Percentiles rank a stretch among this genome's conserved stretches.
These are phyloP conservation scores for Pelagophyceae sp. DNA, from an alignment of 352 stramenopile species.

Conservation along the genomic window DNA sequence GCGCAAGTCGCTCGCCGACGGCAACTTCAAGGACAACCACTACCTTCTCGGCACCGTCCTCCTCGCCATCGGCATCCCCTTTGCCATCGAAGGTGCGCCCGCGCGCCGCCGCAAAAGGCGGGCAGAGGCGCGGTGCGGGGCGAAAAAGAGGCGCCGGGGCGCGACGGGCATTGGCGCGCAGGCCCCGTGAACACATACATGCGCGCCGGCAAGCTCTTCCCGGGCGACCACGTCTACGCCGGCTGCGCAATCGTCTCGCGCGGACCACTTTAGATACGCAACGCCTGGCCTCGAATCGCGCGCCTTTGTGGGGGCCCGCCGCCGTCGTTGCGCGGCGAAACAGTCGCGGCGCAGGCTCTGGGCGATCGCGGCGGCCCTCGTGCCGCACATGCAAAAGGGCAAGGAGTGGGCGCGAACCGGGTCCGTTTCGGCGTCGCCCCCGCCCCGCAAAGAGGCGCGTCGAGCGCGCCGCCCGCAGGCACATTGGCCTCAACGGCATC, in stretches of 20 bases:
- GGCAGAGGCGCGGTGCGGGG: conserved; percentile 15
- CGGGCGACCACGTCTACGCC: conserved; percentile 55
- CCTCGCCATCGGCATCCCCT: conserved; percentile 49
- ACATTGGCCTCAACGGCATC: conserved; percentile 54
- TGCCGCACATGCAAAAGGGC: conserved; percentile 60
- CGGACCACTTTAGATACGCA: no score
- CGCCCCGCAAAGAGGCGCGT: no score
- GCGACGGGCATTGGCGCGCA: no score
- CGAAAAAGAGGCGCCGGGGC: conserved; percentile 1
- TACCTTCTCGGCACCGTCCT: conserved; percentile 49
- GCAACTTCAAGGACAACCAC: conserved; percentile 47
- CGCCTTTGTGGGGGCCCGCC: no score
- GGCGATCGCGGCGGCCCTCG: conserved; percentile 43
- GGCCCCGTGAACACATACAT: conserved; percentile 59
- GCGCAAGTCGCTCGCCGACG: conserved; percentile 43
- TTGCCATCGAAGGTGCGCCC: conserved; percentile 62
- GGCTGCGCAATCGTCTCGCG: conserved; percentile 42
- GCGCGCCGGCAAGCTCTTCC: conserved; percentile 58
- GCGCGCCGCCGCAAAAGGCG: no score
- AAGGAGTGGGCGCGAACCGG: conserved; percentile 50
- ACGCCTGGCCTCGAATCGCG: no score
- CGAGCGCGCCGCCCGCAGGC: no score
- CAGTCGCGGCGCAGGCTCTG: no score
- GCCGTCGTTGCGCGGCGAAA: no score
- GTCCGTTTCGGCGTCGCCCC: no score